These are phyloP conservation scores for Geranomyces variabilis DNA, from an alignment of 192 early-diverging fungal genomes.

Conservation along the genomic window DNA sequence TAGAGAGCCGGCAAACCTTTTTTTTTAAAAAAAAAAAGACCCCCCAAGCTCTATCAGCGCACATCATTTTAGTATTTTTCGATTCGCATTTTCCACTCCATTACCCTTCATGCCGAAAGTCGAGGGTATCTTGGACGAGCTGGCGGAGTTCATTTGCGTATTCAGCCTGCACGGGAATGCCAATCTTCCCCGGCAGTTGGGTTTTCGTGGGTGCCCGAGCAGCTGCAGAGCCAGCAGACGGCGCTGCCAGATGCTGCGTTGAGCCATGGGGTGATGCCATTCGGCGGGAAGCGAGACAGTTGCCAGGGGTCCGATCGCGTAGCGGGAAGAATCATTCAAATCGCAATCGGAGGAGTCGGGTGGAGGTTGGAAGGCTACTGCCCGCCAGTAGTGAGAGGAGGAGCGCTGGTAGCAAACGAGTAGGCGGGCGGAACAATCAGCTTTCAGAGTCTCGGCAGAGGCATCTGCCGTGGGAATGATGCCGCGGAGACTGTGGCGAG, in stretches of 20 bases:
- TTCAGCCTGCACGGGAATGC: conserved; percentile 11
- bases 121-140: conserved; percentile 14
- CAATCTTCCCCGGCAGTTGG: background rate
- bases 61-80: background rate
- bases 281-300: background rate
- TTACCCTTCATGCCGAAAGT: conserved; percentile 17
- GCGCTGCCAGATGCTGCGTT: background rate
- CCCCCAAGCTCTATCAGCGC: background rate
- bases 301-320: too few species aligned
- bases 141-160: conserved; percentile 24
- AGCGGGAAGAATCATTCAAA: too few species aligned
- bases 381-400: too few species aligned
- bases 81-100: background rate
- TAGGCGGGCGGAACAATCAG: too few species aligned
- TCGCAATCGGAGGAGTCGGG: too few species aligned
- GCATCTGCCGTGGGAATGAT: too few species aligned
- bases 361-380: too few species aligned
- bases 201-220: background rate
- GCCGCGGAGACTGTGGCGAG: too few species aligned
- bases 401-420: too few species aligned
- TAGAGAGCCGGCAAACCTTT: conserved; percentile 58
- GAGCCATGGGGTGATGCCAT: background rate
- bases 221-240: background rate
- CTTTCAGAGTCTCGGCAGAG: too few species aligned
- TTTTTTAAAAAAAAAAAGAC: background rate